Base-by-base conservation (phyloP, 176 grass and related monocot species). In the Triticum dicoccoides region DNA sequence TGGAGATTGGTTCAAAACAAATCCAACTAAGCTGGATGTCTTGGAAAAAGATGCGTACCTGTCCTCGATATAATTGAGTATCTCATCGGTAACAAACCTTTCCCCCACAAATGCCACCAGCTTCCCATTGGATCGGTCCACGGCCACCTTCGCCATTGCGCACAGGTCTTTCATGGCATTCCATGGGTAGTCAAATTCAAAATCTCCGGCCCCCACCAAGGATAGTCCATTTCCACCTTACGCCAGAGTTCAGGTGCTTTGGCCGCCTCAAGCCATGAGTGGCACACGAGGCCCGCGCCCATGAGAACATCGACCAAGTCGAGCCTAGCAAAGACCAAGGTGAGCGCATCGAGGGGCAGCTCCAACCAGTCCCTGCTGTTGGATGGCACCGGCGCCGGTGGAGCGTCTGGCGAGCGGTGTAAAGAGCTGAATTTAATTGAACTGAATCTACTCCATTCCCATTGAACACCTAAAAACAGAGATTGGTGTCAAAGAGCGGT, bases 221-320 rank as follows among this genome's bases (percentile, higher is more conserved):
- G 38, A 39, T 0, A 8, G 38, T 8, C 38, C 83, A 85, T 85
- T 29, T 85, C 61, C 11, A 85, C 41, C 29, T 30, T 30, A 3
- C 54, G 1, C 58, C 82, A 76, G 0, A 76, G 70, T 6, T 21
- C 2, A 2, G 69, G 35, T 5, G 44, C 10, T 15, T 51, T 64
- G 9, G 82, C 70, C 18, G 70, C 58, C 11, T 49, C 25, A 3
- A 83, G 34, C 82, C 82, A 84, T 4, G 37, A 74, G 58, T 21
- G 71, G 82, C 59, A 84, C 25, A 65, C 71, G 58, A 84, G 82
- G 24, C 82, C 71, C 0, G 82, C 27, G 2, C 82, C 82, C 82
- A 84, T 76, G 58, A 84, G 58, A 76, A 76, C 18, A 3, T 84
- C 71, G 1, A 84, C 10, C 0, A 58, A 4, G 6, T 39, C 25